These are phyloP conservation scores for Asterophora parasitica DNA, from an alignment of 768 basidiomycete genomes.

Conservation along the genomic window DNA sequence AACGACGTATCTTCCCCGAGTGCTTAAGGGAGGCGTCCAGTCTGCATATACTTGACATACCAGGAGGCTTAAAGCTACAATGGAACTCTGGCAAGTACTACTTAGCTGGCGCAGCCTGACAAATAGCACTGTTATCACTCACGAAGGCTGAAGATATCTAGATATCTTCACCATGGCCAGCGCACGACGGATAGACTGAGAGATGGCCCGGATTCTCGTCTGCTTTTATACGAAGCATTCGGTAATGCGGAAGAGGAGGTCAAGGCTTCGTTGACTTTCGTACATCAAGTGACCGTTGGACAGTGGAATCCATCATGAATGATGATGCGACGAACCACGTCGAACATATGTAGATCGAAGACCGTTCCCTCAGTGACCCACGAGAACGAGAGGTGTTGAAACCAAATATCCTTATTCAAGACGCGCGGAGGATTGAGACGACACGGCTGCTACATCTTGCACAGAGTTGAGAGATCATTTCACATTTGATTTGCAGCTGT, in stretches of 20 bases:
- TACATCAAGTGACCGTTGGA: not conserved
- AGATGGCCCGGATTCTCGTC: not conserved
- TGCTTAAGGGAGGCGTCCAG: constrained; percentile 15
- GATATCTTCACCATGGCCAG: not conserved
- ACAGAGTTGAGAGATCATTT: too few relatives aligned
- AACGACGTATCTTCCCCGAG: constrained; percentile 14
- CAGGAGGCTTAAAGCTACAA: not conserved
- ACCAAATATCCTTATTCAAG: too few relatives aligned
- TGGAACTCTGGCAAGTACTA: not conserved
- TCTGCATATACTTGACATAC: constrained; percentile 1
- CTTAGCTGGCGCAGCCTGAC: not conserved
- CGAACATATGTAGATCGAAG: not conserved
- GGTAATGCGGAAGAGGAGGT: not conserved
- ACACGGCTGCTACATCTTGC: too few relatives aligned
- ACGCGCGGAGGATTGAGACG: too few relatives aligned
- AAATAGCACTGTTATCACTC: not conserved
- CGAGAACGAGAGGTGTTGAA: too few relatives aligned
- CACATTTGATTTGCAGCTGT: not conserved
- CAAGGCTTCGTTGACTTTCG: not conserved
- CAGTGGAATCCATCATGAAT: not conserved
- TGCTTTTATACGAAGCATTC: not conserved
- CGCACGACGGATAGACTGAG: not conserved
- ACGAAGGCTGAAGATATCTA: not conserved
- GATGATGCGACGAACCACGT: not conserved
- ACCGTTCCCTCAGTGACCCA: too few relatives aligned